These are phyloP conservation scores for Bassia scoparia DNA, from an alignment of 148 eudicot genomes.

Conservation along the genomic window DNA sequence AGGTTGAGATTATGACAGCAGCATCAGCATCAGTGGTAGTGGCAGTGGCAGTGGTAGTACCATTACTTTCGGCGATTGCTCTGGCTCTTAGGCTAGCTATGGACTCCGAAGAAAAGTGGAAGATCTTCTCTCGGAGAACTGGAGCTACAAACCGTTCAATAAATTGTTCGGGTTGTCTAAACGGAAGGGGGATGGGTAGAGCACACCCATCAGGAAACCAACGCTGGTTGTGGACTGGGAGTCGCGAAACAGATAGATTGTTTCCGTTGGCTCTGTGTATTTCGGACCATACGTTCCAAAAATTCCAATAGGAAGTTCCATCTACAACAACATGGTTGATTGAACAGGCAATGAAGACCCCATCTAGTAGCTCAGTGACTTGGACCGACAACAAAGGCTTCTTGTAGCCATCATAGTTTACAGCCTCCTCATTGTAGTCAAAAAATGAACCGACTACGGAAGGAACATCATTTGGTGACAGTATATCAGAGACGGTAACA, in stretches of 20 bases:
- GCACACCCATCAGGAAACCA: constrained; percentile 11
- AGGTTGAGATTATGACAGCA: constrained; percentile 20
- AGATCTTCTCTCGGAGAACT: constrained; percentile 16
- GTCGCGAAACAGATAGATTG: neutral
- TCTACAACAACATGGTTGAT: constrained; percentile 13
- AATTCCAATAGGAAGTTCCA: constrained; percentile 18
- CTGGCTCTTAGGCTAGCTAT: constrained; percentile 26
- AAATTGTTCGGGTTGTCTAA: constrained; percentile 8
- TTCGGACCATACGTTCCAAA: constrained; percentile 23
- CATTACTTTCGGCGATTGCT: constrained; percentile 23
- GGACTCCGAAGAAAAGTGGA: constrained; percentile 23
- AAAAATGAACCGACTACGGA: no score
- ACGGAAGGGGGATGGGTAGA: constrained; percentile 12
- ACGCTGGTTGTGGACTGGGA: neutral
- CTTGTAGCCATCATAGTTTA: constrained; percentile 12
- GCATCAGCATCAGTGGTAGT: no score
- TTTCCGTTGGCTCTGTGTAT: constrained; percentile 10
- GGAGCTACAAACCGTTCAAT: neutral
- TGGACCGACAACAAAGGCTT: constrained; percentile 10
- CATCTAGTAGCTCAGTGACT: constrained; percentile 18
- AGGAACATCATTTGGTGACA: no score
- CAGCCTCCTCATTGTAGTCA: no score
- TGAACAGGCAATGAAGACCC: constrained; percentile 11
- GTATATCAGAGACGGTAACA: neutral
- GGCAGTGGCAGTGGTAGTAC: no score